Evolutionary conservation across 306 rosid genomes (phyloP).

Genomic region (Pyrus communis): DNA sequence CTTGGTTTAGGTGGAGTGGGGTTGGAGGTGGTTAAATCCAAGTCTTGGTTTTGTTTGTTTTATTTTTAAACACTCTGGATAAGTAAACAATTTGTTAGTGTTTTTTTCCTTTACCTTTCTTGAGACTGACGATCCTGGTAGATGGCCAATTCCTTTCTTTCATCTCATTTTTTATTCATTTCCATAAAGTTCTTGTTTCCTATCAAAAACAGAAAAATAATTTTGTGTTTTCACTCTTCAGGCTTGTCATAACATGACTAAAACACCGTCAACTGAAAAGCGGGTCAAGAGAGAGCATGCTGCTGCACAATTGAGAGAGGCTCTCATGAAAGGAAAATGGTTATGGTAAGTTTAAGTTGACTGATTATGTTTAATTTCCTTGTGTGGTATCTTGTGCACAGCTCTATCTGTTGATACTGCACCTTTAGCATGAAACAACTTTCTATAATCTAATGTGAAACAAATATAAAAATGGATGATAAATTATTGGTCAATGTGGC

Average conservation of each 20-base stretch:
- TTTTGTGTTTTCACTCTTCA: conserved; percentile 28
- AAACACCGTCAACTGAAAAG: conserved; percentile 60
- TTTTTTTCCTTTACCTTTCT: not conserved
- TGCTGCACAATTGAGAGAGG: conserved; percentile 63
- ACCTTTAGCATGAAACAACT: not conserved
- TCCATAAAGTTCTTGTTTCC: not conserved
- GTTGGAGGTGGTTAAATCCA: not conserved
- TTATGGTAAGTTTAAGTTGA: conserved; percentile 60
- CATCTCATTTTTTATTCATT: not conserved
- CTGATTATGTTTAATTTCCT: not conserved
- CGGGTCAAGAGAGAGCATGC: conserved; percentile 71
- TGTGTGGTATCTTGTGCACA: not conserved
- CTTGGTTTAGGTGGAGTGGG: not conserved
- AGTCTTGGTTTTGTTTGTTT: not conserved
- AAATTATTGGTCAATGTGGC: not conserved
- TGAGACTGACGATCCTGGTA: conserved; percentile 7
- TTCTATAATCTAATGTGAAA: not conserved
- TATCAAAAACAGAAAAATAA: not conserved
- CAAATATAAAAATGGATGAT: not conserved
- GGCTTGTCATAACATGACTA: conserved; percentile 62
- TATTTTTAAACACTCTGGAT: not conserved
- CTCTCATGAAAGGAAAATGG: conserved; percentile 86
- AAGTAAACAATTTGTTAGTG: not conserved
- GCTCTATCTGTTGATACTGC: not conserved
- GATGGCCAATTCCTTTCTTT: not conserved